Conservation (phyloP, 2,329 filamentous ascomycete genomes). For the Calonectria crousiana region DNA sequence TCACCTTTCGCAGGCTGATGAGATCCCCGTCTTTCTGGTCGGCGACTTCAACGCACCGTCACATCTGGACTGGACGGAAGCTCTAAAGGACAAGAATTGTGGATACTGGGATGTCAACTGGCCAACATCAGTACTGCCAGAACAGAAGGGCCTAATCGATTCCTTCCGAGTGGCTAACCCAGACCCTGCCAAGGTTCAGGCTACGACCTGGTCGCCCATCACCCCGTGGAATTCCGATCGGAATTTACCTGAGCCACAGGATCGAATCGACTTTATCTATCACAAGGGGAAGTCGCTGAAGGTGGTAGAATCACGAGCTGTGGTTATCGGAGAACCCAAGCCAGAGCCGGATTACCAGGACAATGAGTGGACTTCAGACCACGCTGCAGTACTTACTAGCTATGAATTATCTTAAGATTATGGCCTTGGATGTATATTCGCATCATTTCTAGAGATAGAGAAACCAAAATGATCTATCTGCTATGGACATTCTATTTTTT, state of each 20-base stretch:
- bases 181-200: background rate
- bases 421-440: background rate
- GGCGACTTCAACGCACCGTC: conserved; percentile 1
- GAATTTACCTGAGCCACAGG: background rate
- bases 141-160: background rate
- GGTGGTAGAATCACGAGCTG: background rate
- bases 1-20: background rate
- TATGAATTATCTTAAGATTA: background rate
- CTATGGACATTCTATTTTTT: background rate
- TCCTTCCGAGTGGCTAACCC: background rate
- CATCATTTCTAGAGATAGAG: background rate
- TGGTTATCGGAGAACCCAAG: background rate
- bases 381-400: background rate
- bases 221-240: background rate
- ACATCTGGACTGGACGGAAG: background rate
- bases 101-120: background rate
- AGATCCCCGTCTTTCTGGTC: background rate
- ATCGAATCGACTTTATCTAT: conserved; percentile 1
- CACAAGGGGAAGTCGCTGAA: background rate
- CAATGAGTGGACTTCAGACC: conserved; percentile 1
- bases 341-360: background rate
- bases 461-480: background rate
- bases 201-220: background rate
- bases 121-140: background rate
- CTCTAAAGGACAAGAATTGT: background rate